Evolutionary conservation across 1,284 basidiomycete species (phyloP), one percentile per base, ranked within the genome.

Genomic region (Amylostereum areolatum): DNA sequence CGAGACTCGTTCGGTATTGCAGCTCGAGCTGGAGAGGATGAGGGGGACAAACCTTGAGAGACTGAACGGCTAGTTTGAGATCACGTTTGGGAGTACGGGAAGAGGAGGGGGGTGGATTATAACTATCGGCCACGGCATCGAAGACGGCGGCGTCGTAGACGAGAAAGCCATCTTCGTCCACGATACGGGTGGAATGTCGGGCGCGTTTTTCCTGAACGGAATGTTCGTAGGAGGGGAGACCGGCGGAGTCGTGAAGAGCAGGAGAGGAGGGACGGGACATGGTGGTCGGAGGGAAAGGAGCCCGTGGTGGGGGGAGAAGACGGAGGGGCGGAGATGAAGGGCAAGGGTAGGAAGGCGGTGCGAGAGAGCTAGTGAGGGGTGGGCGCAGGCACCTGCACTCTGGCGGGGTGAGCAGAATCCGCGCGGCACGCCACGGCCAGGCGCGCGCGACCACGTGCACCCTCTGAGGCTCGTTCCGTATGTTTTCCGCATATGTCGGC

Each of bases 131-230:
- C 28, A 52, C 66, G 11, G 63, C 62, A 46, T 71, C 66, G 54
- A 75, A 78, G 6, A 59, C 62, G 34, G 62, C 62, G 40, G 75
- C 75, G 55, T 78, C 71, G 70, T 78, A 80, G 44, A 67, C 63
- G 54, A 76, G 71, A 70, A 73, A 79, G 47, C 70, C 70, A n/a
- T 75, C 73, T 43, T 68, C 66, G 44, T 67, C 54, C 25, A 43
- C 25, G 25, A 43, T 29, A 12, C 7, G 7, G 25, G 39, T 24
- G 25, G 39, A 24, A 12, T 10, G 10, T 8, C 41, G 25, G 25
- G 7, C 24, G 8, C 41, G 41, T 7, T 27, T 43, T 43, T 28
- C 30, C 41, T 8, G 39, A 24, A 43, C 41, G 57, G 70, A 78
- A 66, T 53, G 67, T 65, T 69, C 77, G 71, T 67, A 85, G 56